Conservation (phyloP, 352 stramenopile species). For the Phytophthora ohioensis region DNA sequence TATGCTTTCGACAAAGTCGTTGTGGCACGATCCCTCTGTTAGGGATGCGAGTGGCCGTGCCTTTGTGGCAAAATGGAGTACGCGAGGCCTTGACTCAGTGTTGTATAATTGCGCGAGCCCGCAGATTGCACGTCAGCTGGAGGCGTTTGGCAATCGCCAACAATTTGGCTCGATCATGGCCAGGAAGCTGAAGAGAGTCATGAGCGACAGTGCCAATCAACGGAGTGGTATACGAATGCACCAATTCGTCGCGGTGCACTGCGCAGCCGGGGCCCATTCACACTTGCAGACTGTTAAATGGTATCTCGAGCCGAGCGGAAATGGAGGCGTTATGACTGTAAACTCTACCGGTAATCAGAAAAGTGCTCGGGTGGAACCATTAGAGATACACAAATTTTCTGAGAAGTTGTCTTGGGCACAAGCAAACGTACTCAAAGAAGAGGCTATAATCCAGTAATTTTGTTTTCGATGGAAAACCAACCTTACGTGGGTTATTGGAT, state of each 20-base stretch:
- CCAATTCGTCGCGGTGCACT: constrained; percentile 28
- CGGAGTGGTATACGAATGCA: constrained; percentile 17
- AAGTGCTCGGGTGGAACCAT: constrained; percentile 2
- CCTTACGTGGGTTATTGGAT: no score
- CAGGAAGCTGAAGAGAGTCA: constrained; percentile 16
- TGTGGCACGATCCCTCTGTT: constrained; percentile 18
- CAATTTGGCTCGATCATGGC: constrained; percentile 6
- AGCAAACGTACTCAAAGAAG: neutral
- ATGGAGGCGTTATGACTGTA: constrained; percentile 11
- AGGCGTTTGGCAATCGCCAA: constrained; percentile 23
- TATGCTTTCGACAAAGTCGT: constrained; percentile 14
- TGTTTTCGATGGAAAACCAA: neutral
- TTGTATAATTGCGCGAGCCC: constrained; percentile 34
- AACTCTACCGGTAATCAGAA: neutral
- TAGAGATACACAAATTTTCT: constrained; percentile 1
- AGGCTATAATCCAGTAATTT: neutral
- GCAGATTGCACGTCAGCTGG: constrained; percentile 28
- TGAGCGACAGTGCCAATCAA: neutral
- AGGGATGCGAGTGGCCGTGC: constrained; percentile 14
- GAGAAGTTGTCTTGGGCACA: constrained; percentile 1
- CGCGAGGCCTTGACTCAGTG: constrained; percentile 24
- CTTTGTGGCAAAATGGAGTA: constrained; percentile 34
- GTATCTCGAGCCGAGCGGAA: constrained; percentile 15
- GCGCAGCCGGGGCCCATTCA: constrained; percentile 21
- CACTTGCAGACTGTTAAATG: constrained; percentile 28